phyloP scores from a whole-genome alignment of 768 basidiomycete genomes.

The Chalciporus sphaerocephalus region DNA sequence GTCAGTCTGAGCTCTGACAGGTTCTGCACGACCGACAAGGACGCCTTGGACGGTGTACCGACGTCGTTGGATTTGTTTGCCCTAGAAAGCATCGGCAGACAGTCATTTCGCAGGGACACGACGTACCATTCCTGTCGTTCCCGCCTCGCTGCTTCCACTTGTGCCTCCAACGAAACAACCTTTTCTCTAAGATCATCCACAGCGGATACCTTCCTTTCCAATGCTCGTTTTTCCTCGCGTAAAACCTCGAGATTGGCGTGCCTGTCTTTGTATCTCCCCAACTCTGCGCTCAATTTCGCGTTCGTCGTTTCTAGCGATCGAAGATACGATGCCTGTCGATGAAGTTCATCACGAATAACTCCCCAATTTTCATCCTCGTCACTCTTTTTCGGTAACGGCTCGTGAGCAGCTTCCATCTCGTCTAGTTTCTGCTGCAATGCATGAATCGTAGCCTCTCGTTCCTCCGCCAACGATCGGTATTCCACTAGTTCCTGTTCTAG shows the following conservation, averaged over 20 bases:
- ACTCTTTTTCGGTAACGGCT: slow-evolving; percentile 22
- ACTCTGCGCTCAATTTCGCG: slow-evolving; percentile 48
- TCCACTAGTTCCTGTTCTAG: slow-evolving; percentile 48
- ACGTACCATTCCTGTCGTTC: slow-evolving; percentile 62
- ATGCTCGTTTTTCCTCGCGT: slow-evolving; percentile 64
- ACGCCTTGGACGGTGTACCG: slow-evolving; percentile 40
- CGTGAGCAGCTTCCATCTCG: slow-evolving; percentile 36
- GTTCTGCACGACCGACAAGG: slow-evolving; percentile 52
- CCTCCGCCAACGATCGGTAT: slow-evolving; percentile 38
- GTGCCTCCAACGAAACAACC: slow-evolving; percentile 56
- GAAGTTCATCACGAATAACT: slow-evolving; percentile 64
- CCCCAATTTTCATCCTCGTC: slow-evolving; percentile 54
- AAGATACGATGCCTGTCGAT: slow-evolving; percentile 59
- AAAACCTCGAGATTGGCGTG: slow-evolving; percentile 65
- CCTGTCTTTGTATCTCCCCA: slow-evolving; percentile 49
- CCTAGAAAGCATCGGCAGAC: no score
- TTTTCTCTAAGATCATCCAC: slow-evolving; percentile 54
- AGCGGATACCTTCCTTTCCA: slow-evolving; percentile 50
- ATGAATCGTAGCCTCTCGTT: slow-evolving; percentile 38
- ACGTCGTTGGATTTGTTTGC: slow-evolving; percentile 33
- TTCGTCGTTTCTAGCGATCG: slow-evolving; percentile 59
- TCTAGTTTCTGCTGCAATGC: slow-evolving; percentile 48
- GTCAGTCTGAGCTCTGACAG: slow-evolving; percentile 57
- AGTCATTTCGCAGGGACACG: no score
- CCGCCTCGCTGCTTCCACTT: slow-evolving; percentile 54